phyloP scores from a whole-genome alignment of 1,284 basidiomycete genomes.

The Thecaphora frezii region DNA sequence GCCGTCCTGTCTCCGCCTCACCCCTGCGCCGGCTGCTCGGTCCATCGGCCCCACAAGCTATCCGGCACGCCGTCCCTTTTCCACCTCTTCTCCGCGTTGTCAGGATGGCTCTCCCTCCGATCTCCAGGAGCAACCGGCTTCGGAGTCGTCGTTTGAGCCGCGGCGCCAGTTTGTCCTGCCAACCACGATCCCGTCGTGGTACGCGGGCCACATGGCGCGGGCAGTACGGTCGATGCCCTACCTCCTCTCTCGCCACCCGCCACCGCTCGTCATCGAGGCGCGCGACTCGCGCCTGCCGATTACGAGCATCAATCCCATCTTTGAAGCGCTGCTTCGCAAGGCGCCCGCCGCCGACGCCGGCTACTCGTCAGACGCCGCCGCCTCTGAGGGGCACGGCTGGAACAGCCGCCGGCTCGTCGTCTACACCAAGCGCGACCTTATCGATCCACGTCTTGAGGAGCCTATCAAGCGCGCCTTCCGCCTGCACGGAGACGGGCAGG shows the following conservation, averaged over 20 bases:
- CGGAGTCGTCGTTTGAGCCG: too few species aligned
- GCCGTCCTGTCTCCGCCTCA: too few species aligned
- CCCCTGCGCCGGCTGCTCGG: too few species aligned
- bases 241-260: slow-evolving; percentile 69
- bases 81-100: too few species aligned
- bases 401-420: slow-evolving; percentile 71
- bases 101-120: too few species aligned
- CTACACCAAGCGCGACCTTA: slow-evolving; percentile 89
- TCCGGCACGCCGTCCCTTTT: too few species aligned
- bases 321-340: slow-evolving; percentile 49
- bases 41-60: too few species aligned
- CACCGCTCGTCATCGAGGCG: slow-evolving; percentile 81
- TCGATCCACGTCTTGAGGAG: slow-evolving; percentile 77
- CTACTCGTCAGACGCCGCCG: slow-evolving; percentile 12
- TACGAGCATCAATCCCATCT: slow-evolving; percentile 85
- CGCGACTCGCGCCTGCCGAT: slow-evolving; percentile 89
- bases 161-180: slow-evolving; percentile 61
- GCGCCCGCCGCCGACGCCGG: slow-evolving; percentile 39
- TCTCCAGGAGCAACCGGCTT: too few species aligned
- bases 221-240: slow-evolving; percentile 64
- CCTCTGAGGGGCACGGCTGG: slow-evolving; percentile 45
- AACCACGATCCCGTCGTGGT: slow-evolving; percentile 79
- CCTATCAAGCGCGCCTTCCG: slow-evolving; percentile 62
- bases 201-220: slow-evolving; percentile 84
- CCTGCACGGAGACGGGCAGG: slow-evolving; percentile 60